Evolutionary conservation across 1,284 basidiomycete species (phyloP).

Genomic region (Bondarzewia mesenterica): DNA sequence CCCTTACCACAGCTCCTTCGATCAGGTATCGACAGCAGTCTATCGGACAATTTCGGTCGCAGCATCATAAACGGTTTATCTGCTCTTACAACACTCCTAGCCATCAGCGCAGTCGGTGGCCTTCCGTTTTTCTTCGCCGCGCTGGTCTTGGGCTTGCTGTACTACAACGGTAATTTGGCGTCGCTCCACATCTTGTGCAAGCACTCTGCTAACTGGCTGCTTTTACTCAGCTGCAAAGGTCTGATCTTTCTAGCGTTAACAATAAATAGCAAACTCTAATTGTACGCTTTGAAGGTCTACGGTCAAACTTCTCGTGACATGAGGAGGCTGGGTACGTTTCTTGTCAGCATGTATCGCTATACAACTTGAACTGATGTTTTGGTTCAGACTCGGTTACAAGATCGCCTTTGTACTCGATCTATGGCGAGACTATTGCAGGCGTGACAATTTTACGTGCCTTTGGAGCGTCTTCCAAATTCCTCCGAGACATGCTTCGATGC

Average conservation of each 20-base stretch:
- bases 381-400: constrained; percentile 75
- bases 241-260: not conserved
- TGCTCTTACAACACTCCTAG: constrained; percentile 58
- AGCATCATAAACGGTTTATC: constrained; percentile 57
- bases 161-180: constrained; percentile 58
- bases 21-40: constrained; percentile 78
- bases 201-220: not conserved
- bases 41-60: constrained; percentile 82
- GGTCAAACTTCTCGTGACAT: constrained; percentile 86
- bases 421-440: constrained; percentile 87
- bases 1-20: too few relatives aligned
- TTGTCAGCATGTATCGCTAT: not conserved
- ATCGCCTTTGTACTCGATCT: constrained; percentile 88
- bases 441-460: constrained; percentile 84
- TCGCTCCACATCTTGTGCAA: not conserved
- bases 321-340: constrained; percentile 63
- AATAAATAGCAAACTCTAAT: not conserved
- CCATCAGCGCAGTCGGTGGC: constrained; percentile 80
- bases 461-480: constrained; percentile 79
- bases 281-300: constrained; percentile 47
- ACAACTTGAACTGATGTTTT: constrained; percentile 3
- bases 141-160: constrained; percentile 52
- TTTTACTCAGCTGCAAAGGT: constrained; percentile 8
- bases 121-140: constrained; percentile 61
- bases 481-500: constrained; percentile 79